Base-by-base conservation (phyloP, 805 yeast genomes). In the Candida wancherniae region DNA sequence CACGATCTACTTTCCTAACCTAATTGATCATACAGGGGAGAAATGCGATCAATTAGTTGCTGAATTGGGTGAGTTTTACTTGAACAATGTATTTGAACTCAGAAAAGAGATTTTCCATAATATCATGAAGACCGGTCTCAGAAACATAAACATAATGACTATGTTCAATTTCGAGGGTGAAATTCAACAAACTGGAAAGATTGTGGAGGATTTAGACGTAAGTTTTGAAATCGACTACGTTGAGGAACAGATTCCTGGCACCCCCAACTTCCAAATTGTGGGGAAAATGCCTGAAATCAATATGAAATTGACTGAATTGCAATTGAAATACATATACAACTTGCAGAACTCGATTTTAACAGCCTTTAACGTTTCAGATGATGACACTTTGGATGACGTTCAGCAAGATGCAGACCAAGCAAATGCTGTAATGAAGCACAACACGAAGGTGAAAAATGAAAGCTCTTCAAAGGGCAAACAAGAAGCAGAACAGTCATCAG, bases 31-130 rank as follows among this genome's bases (percentile, higher is more conserved):
- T 4, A 50, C 55, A 1, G 50, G 46, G 2, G 45, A 58, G 3
- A 40, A 41, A 15, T 75, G 71, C 46, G 90, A 90, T 48, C 59
- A 71, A 12, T 51, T 90, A 19, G 77, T 82, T 0, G 74, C 81
- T 11, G 75, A 84, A 45, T 65, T 88, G 29, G 98, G 98, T 42
- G 95, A 90, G 50, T 60, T 92, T 7, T 80, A 71, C 42, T 74
- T 87, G 11, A 60, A 67, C 3, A 92, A 88, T 53, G 55, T 55
- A 8, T 87, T 84, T 50, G 44, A 51, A 8, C 47, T 50, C 3
- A 45, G 40, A 1, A 54, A 48, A 0, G 47, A 35, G 1, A 33
- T 25, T 0, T 45, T 63, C 8, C 58, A 74, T 14, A 87, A 85
- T 48, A 50, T 67, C 5, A 73, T 88, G 9, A 51, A 64, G 10